Evolutionary conservation across 2,329 filamentous ascomycete genomes (phyloP).

Genomic region (Rosellinia necatrix): DNA sequence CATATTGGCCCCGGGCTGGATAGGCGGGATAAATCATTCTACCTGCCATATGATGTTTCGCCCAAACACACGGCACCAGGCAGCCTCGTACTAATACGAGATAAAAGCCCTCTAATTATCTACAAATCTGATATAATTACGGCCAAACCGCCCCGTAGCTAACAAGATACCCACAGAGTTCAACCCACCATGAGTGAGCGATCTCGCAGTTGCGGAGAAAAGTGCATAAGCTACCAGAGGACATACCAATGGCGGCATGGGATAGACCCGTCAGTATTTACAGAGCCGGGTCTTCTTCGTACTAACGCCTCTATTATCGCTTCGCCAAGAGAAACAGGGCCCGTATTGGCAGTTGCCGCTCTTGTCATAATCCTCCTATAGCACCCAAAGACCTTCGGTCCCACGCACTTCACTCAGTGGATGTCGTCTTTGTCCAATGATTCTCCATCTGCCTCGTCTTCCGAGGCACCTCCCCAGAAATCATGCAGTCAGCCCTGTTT

Average conservation of each 20-base stretch:
- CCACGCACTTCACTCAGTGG: constrained; percentile 16
- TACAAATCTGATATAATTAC: constrained; percentile 23
- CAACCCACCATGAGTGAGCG: constrained; percentile 26
- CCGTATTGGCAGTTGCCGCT: constrained; percentile 18
- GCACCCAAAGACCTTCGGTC: constrained; percentile 20
- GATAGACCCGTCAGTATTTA: constrained; percentile 12
- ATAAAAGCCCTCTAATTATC: constrained; percentile 22
- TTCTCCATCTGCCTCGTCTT: constrained; percentile 10
- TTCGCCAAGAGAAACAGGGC: constrained; percentile 19
- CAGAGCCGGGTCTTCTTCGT: constrained; percentile 7
- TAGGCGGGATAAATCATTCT: constrained; percentile 27
- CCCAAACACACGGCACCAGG: constrained; percentile 22
- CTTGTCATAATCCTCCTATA: constrained; percentile 9
- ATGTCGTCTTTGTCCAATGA: constrained; percentile 6
- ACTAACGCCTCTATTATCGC: constrained; percentile 16
- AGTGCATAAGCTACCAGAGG: constrained; percentile 16
- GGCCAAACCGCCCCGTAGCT: constrained; percentile 15
- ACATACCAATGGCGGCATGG: constrained; percentile 11
- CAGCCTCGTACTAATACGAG: constrained; percentile 28
- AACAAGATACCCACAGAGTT: constrained; percentile 19
- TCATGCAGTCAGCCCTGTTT: constrained; percentile 4
- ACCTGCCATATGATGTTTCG: constrained; percentile 25
- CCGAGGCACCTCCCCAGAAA: constrained; percentile 16
- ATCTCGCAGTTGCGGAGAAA: constrained; percentile 21
- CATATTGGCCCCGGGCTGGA: constrained; percentile 28